Evolutionary conservation across 2,329 filamentous ascomycete genomes (phyloP).

Genomic region (Nemania diffusa): DNA sequence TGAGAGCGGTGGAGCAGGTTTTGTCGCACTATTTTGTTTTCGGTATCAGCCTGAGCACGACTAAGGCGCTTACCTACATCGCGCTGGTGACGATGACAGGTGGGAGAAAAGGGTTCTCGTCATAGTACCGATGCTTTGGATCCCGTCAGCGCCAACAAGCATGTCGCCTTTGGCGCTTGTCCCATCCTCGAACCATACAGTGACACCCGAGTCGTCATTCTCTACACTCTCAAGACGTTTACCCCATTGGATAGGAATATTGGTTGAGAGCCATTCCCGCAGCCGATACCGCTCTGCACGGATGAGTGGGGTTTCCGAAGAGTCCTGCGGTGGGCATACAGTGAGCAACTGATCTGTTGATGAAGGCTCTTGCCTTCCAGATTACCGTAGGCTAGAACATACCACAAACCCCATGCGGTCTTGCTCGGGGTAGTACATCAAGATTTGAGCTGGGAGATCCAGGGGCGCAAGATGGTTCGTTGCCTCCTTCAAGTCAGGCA

Average conservation of each 20-base stretch:
- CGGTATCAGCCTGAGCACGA: not conserved
- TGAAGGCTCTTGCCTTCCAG: too few species aligned
- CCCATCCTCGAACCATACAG: not conserved
- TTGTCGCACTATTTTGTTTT: not conserved
- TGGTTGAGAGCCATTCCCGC: not conserved
- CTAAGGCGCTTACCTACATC: too few species aligned
- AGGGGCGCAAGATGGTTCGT: not conserved
- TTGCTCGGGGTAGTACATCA: too few species aligned
- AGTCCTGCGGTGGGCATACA: too few species aligned
- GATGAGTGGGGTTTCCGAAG: not conserved
- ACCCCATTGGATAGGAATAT: not conserved
- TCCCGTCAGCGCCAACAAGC: not conserved
- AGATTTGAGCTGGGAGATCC: not conserved
- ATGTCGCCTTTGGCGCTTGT: not conserved
- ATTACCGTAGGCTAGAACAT: too few species aligned
- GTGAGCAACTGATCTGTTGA: too few species aligned
- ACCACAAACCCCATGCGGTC: too few species aligned
- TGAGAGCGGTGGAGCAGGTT: not conserved
- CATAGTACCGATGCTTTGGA: not conserved
- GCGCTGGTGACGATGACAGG: not conserved
- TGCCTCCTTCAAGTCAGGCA: not conserved
- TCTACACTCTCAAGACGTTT: not conserved
- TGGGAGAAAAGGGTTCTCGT: not conserved
- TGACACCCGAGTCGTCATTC: not conserved
- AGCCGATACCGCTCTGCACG: not conserved